Conservation (phyloP, 2,329 filamentous ascomycete species). For the Helicocarpus griseus region DNA sequence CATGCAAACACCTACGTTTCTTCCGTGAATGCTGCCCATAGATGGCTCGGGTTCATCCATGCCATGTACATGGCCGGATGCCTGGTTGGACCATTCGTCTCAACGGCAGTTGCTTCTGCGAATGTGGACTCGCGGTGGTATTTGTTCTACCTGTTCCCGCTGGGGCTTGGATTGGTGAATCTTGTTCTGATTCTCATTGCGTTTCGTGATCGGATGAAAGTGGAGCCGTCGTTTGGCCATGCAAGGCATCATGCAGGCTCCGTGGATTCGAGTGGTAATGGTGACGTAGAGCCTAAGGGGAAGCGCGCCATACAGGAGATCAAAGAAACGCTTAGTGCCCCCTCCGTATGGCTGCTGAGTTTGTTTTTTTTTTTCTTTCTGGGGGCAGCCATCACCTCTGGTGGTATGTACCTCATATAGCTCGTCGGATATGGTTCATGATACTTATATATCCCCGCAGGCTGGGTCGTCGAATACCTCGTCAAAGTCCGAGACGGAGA, state of each 20-base stretch:
- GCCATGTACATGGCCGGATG: constrained; percentile 51
- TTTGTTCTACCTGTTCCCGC: constrained; percentile 47
- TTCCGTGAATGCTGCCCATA: constrained; percentile 42
- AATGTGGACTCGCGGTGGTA: constrained; percentile 36
- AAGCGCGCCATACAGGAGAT: constrained; percentile 17
- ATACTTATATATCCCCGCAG: constrained; percentile 17
- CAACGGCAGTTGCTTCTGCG: constrained; percentile 41
- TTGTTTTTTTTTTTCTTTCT: constrained; percentile 57
- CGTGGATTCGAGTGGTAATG: not conserved
- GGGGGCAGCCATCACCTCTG: constrained; percentile 45
- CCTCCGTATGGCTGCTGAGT: constrained; percentile 47
- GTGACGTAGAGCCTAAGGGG: not conserved
- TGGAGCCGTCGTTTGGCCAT: no score
- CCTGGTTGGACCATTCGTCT: constrained; percentile 48
- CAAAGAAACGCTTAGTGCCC: constrained; percentile 15
- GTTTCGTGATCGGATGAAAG: constrained; percentile 36
- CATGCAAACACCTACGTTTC: constrained; percentile 55
- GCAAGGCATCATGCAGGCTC: no score
- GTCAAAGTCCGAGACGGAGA: constrained; percentile 50
- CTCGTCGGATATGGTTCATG: not conserved
- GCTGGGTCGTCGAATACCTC: constrained; percentile 58
- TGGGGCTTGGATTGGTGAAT: constrained; percentile 46
- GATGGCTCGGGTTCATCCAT: constrained; percentile 56
- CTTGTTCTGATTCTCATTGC: constrained; percentile 37
- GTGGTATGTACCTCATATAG: constrained; percentile 18